Base-by-base conservation (phyloP, 768 basidiomycete genomes). In the Phylloporus sp. region DNA sequence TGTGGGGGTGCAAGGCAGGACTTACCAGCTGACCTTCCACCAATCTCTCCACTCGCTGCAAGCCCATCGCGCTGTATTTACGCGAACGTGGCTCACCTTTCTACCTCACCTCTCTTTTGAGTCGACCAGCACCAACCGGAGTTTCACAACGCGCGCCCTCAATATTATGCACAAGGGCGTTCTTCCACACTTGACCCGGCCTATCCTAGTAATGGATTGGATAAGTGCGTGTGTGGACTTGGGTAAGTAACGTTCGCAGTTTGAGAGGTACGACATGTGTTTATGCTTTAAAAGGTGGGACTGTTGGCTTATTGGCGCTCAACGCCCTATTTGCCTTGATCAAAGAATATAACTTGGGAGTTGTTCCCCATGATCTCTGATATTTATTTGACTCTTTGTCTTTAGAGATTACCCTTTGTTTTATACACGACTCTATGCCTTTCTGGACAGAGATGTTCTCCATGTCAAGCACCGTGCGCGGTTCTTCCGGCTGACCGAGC, bases 361-460 rank as follows among this genome's bases (percentile, higher is more conserved):
- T 75, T 22, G 10, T 27, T 4, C 20, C 33, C 21, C 22, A 21
- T 52, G 39, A 11, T 23, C 14, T 23, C 9, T n/a, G 26, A 20
- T 15, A 13, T 22, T 46, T 37, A 29, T 42, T 37, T 57, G 42
- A 31, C 38, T 5, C 45, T 7, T 36, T 43, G 23, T 35, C 42
- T 43, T 35, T 59, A 97, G 95, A 9, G 96, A 99, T 59, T 98
- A 95, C 60, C 94, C 96, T 3, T 84, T 83, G 10, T 97, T 99
- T 69, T 99, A 96, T 69, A 86, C 84, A 6, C 83, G 86, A 5
- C 77, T 99, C 3, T 98, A 98, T 62, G 77, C 83, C 1, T 88
- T 97, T 63, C 77, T 98, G 17, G 88, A 95, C 61, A 77, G 84
- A 9, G 81, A 93, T 17, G 77, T 96, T 5, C 76, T 99, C 7